Base-by-base conservation (phyloP, 148 eudicot species). In the Amaranthus hypochondriacus region DNA sequence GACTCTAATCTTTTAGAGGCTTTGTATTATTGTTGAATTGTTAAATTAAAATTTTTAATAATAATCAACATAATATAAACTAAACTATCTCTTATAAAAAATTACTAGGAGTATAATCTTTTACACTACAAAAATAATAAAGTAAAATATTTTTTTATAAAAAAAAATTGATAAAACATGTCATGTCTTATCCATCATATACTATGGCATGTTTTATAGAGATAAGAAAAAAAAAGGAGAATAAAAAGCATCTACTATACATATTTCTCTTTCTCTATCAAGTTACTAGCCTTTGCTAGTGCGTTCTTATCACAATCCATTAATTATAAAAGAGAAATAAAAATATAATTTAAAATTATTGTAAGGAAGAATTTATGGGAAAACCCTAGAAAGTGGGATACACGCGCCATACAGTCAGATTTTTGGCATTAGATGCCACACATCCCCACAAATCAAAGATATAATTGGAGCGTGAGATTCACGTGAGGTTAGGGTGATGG, bases 371-470 rank as follows among this genome's bases (percentile, higher is more conserved):
- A 55, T 9, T 58, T 51, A 72, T 59, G 43, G 54, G 52, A 58
- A 77, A 78, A 79, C 78, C 78, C 82, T 75, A 75, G 71, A 74
- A 39, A 42, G 57, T 68, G 62, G 14, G 6, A 0, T 5, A 0
- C 76, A 79, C 80, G 80, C 80, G 81, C 77, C 55, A 12, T 61
- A 51, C 48, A 72, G 82, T 82, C 82, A 72, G 72, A 73, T 48
- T 14, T 28, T 68, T 62, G 62, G 78, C 57, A 63, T 69, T n/a
- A 72, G 75, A 69, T 79, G 82, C 77, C 62, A 9, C 54, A 62
- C 56, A 12, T 14, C 18, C 71, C 78, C 80, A 79, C 77, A 47
- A 73, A 73, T 12, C 48, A 1, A 11, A 56, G 18, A 9, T 70
- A 49, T 62, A 56, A 83, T 76, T 79, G 78, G 80, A 49, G 49